Conservation (phyloP, 306 rosid species). For the Dryas alaskensis region DNA sequence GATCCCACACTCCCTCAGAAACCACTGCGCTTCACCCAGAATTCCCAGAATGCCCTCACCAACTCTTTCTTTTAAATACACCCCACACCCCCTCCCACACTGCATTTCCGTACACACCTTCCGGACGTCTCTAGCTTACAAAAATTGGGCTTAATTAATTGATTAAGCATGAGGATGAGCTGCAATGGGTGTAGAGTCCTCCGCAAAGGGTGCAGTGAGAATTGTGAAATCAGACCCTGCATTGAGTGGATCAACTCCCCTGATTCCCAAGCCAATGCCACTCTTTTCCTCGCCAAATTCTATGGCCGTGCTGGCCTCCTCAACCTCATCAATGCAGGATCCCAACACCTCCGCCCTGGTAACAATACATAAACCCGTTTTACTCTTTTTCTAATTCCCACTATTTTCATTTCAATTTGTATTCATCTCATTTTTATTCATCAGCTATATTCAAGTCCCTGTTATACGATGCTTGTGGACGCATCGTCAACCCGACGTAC, state of each 20-base stretch:
- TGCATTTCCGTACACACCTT: background rate
- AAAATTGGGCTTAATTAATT: background rate
- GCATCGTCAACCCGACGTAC: slow-evolving; percentile 59
- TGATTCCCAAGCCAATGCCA: slow-evolving; percentile 71
- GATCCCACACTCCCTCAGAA: background rate
- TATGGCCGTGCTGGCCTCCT: slow-evolving; percentile 70
- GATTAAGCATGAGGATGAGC: slow-evolving; percentile 41
- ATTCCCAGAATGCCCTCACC: slow-evolving; percentile 12
- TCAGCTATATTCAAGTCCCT: slow-evolving; percentile 58
- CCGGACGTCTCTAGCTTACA: too few relatives aligned
- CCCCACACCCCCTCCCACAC: background rate
- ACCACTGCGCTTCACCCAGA: slow-evolving; percentile 4
- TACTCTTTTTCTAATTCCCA: background rate
- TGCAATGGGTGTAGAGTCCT: slow-evolving; percentile 82
- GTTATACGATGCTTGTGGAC: slow-evolving; percentile 65
- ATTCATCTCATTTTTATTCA: background rate
- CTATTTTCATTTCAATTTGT: too few relatives aligned
- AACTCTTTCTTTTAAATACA: slow-evolving; percentile 2
- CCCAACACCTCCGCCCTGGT: slow-evolving; percentile 46
- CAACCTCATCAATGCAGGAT: slow-evolving; percentile 57
- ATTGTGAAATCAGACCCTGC: slow-evolving; percentile 56
- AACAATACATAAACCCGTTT: background rate
- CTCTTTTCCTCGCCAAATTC: slow-evolving; percentile 75
- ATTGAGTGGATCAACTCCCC: slow-evolving; percentile 58
- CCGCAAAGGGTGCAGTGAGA: slow-evolving; percentile 59